Base-by-base conservation (phyloP, 805 yeast species). In the Priceomyces haplophilus region DNA sequence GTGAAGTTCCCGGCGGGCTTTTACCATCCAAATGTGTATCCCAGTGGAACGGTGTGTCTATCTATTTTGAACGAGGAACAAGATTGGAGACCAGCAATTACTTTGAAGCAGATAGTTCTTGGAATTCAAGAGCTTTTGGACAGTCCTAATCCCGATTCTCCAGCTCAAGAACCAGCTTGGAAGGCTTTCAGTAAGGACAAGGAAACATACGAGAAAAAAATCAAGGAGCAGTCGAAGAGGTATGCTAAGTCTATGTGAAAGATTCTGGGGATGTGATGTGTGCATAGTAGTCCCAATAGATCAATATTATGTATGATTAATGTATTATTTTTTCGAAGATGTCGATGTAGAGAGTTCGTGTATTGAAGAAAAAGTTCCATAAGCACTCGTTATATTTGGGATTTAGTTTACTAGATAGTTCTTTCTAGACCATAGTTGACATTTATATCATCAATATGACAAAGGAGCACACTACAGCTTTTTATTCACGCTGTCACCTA, bases 121-220 rank as follows among this genome's bases (percentile, higher is more conserved):
- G 99, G 99, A 4, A 82, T 93, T 40, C 99, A 93, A 64, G 97
- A 90, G 62, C 73, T 93, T 42, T 72, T 93, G 47, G 87, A 85
- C 56, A 76, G 82, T 29, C 99, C 99, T 29, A 93, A 93, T 59
- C 95, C 96, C 17, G 83, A 83, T 48, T 89, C 97, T 0, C 99
- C 99, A 2, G 99, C 99, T 0, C 99, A 93, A 66, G 93, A 88
- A 51, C 95, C 95, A 3, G 98, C 99, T 1, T 93, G 90, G 88
- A 83, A 83, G 62, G 88, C 91, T 0, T 90, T 79, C 58, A 77
- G 78, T 23, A 80, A 79, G 58, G 87, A 88, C 59, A 77, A 76
- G 55, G 69, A 72, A 0, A 67, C 76, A 33, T 93, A 93, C 61
- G 88, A 83, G 45, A 79, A 78, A 61, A 84, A 80, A 54, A 96